Conservation (phyloP, 371 early-diverging fungal genomes). For the Gilbertella persicaria region DNA sequence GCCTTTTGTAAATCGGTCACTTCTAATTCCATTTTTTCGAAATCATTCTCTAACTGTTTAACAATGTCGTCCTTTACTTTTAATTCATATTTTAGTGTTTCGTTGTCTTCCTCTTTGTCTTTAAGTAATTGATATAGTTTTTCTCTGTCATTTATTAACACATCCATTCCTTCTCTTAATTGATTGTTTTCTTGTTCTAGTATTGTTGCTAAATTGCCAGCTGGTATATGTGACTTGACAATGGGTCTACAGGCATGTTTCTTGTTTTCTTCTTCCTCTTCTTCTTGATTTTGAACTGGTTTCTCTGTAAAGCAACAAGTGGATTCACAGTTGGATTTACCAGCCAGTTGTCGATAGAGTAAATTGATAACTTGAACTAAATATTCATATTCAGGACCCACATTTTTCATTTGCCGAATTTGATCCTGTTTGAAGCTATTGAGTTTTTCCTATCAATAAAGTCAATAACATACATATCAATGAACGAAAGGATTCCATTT, state of each 20-base stretch:
- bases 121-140: constrained; percentile 27
- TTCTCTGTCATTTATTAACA: constrained; percentile 31
- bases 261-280: constrained; percentile 15
- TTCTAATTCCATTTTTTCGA: constrained; percentile 44
- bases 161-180: constrained; percentile 29
- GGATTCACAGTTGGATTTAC: constrained; percentile 33
- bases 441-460: constrained; percentile 29
- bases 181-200: constrained; percentile 35
- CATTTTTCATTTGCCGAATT: constrained; percentile 38
- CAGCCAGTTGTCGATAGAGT: constrained; percentile 44
- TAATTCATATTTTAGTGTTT: constrained; percentile 41
- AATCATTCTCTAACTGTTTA: constrained; percentile 47
- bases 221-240: constrained; percentile 32
- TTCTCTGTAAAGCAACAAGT: constrained; percentile 47
- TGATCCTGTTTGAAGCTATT: constrained; percentile 38
- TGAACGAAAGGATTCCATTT: neutral
- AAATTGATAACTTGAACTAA: constrained; percentile 52
- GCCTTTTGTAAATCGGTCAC: constrained; percentile 49
- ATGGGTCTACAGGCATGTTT: constrained; percentile 48
- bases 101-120: constrained; percentile 45
- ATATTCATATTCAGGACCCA: constrained; percentile 56
- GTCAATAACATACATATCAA: neutral
- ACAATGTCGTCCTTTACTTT: constrained; percentile 48
- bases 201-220: constrained; percentile 19
- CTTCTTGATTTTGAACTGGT: constrained; percentile 24